Evolutionary conservation across 2,329 filamentous ascomycete genomes (phyloP), one percentile per base, ranked within the genome.

Genomic region (Talaromyces funiculosus): DNA sequence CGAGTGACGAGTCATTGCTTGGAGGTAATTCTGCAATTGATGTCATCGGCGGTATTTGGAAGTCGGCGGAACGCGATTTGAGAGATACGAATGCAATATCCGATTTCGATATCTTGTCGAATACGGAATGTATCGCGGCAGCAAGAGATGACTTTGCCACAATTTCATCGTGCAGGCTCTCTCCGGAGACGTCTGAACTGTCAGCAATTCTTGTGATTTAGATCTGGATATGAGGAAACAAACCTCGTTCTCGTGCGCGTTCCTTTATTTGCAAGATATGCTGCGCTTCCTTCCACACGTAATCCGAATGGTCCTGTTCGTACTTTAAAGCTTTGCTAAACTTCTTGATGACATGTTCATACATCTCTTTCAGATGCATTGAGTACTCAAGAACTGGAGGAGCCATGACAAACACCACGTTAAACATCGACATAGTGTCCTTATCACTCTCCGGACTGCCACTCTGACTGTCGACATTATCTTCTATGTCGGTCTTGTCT

Each of bases 381-480:
- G 90, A 89, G 65, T 89, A 86, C 70, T 96, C 90, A 60, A 92
- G 81, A 57, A 87, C 85, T 54, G 87, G 88, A 3, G 92, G 90
- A 66, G 90, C 89, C 65, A 97, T 79, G 55, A 96, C 90, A 73
- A 97, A 97, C 24, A 97, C 92, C 10, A 97, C 84, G 73, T 97
- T 96, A 77, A 99, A 99, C 93, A 97, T 97, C 64, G 88, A 92
- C 90, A 97, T 92, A 51, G 85, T 84, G 61, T 84, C 78, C 62
- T 80, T 81, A 55, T 80, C 78, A 51, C 71, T 68, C 54, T 75
- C 71, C 42, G 67, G 43, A 4, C 65, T 61, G 47, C 69, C 70
- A 45, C 67, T 66, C 3, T 62, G 45, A 16, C 64, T 45, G 54
- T 66, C 70, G 29, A 18, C 49, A 29, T 59, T 38, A 31, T 54